Percentiles rank a stretch among this genome's conserved stretches.
Conservation (phyloP, 495 filamentous ascomycete species). For the Penicillium paxilli region DNA sequence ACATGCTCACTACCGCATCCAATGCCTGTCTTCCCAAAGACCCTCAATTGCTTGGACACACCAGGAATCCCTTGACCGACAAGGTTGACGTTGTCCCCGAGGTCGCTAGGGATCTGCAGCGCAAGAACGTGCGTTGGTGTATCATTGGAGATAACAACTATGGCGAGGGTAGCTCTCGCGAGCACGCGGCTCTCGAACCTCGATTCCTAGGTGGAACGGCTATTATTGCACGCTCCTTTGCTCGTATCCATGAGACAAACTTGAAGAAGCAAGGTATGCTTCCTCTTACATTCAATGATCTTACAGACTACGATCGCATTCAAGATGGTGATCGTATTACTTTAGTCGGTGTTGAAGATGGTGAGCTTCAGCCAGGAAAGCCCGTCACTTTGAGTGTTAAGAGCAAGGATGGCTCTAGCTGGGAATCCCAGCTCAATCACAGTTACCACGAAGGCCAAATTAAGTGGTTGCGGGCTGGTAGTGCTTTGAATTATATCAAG, state of each 20-base stretch:
- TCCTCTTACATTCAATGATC: constrained; percentile 11
- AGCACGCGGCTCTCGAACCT: constrained; percentile 24
- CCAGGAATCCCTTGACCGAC: constrained; percentile 6
- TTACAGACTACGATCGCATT: constrained; percentile 46
- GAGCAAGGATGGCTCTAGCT: constrained; percentile 10
- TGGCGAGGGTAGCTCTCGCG: constrained; percentile 24
- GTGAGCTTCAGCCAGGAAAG: constrained; percentile 15
- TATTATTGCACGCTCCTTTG: constrained; percentile 22
- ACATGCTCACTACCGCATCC: constrained; percentile 22
- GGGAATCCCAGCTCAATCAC: constrained; percentile 23
- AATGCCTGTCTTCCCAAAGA: constrained; percentile 14
- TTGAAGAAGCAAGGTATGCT: constrained; percentile 28
- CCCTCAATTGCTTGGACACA: constrained; percentile 22
- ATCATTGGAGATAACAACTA: constrained; percentile 24
- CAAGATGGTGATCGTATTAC: constrained; percentile 18
- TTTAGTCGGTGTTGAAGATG: constrained; percentile 22
- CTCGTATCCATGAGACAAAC: constrained; percentile 26
- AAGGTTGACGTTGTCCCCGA: constrained; percentile 3
- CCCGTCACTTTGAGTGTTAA: constrained; percentile 18
- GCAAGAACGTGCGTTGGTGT: constrained; percentile 11
- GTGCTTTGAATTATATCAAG: constrained; percentile 28
- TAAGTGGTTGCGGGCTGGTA: constrained; percentile 22
- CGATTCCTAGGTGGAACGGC: constrained; percentile 20
- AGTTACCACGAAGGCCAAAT: constrained; percentile 22
- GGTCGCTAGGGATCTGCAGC: constrained; percentile 16